Evolutionary conservation across 2,329 filamentous ascomycete species (phyloP), one percentile per base, ranked within the genome.

Genomic region (Microcyclosporella mali): DNA sequence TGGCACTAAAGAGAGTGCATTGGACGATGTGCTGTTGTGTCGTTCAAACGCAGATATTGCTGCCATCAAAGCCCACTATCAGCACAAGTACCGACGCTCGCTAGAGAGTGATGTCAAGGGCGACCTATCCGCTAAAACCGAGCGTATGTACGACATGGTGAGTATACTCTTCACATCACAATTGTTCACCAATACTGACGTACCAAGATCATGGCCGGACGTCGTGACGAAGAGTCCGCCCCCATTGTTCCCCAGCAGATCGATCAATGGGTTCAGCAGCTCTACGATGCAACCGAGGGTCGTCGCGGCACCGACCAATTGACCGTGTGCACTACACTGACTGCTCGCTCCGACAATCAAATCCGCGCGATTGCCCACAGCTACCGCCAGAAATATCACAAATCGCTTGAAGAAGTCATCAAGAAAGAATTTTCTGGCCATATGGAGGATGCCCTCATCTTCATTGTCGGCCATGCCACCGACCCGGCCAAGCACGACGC

Each of bases 401-500:
- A 75, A 30, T 70, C 78, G 10, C 72, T 97, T 2, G 81, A 87
- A 51, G 76, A 79, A 27, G 81, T 88, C 37, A 80, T 97, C 55
- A 79, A 80, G 49, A 84, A 78, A 69, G 81, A 92, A 58, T 95
- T 95, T 66, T 85, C 82, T 0, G 90, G 90, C 1, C 90, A 97
- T 62, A 95, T 97, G 88, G 74, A 89, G 62, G 78, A 86, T 12
- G 88, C 88, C 0, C 75, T 97, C 1, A 68, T 92, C 18, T 81
- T 81, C 61, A 88, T 95, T 64, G 70, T 95, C n/a, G 76, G 77
- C 9, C 74, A 82, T 10, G 90, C 85, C 2, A 70, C 78, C 4
- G 88, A 95, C 66, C 86, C 84, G 52, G 87, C 86, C 45, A 84
- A 86, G 73, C 82, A 88, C 52, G 89, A 94, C 56, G 92, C 89